Percentiles rank a stretch among this genome's conserved stretches.
Evolutionary conservation across 75 land plant species (phyloP).

Genomic region (Pinus tabuliformis): DNA sequence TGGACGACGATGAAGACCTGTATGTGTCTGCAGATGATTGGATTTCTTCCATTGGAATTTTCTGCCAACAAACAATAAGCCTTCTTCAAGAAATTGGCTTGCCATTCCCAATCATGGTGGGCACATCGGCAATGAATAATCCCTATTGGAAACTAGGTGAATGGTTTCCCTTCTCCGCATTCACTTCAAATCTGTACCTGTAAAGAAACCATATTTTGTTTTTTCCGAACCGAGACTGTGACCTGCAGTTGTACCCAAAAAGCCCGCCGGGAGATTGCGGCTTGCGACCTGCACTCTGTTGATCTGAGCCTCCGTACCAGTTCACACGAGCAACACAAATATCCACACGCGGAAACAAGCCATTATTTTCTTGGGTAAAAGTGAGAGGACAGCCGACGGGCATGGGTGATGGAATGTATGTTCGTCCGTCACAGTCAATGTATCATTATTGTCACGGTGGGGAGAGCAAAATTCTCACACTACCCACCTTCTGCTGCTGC

Average conservation of each 20-base stretch:
- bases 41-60: conserved; percentile 61
- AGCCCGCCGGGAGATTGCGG: background rate
- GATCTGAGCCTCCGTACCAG: background rate
- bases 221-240: background rate
- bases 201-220: background rate
- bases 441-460: no score
- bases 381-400: no score
- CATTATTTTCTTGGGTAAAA: background rate
- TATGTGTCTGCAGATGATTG: conserved; percentile 60
- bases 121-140: conserved; percentile 27
- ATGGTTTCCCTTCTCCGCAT: background rate
- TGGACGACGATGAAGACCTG: conserved; percentile 69
- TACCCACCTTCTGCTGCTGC: no score
- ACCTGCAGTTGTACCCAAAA: background rate
- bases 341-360: background rate
- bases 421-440: no score
- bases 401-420: no score
- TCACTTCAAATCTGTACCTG: background rate
- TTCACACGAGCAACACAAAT: background rate
- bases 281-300: background rate
- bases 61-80: background rate
- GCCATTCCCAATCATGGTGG: conserved; percentile 22
- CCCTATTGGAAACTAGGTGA: conserved; percentile 13
- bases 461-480: no score
- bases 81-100: conserved; percentile 17